Percentiles rank a stretch among this genome's conserved stretches.
Conservation (phyloP, 257 asterid species). For the Forsythia suspensa region DNA sequence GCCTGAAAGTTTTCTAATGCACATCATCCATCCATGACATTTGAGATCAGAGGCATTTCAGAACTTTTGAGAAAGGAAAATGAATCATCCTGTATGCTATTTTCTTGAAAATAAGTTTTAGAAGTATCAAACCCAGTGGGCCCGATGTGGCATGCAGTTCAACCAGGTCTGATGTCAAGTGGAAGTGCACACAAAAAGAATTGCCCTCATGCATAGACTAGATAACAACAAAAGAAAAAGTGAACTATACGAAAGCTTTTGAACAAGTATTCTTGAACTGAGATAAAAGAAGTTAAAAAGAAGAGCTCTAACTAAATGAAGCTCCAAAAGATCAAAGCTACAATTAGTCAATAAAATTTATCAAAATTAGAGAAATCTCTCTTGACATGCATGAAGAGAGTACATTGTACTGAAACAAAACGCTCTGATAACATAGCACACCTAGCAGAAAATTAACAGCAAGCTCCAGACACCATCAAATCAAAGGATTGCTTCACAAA, state of each 20-base stretch:
- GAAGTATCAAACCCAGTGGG: not conserved
- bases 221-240: not conserved
- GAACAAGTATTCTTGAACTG: not conserved
- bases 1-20: no score
- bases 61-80: not conserved
- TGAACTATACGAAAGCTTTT: not conserved
- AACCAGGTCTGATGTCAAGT: not conserved
- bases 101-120: not conserved
- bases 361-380: conserved; percentile 8
- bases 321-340: conserved; percentile 6
- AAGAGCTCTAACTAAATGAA: conserved; percentile 5
- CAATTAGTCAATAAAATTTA: conserved; percentile 13
- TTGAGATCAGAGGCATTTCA: not conserved
- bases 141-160: not conserved
- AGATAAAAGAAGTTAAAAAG: not conserved
- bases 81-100: not conserved
- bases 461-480: conserved; percentile 23
- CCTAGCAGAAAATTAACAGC: conserved; percentile 24
- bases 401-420: conserved; percentile 14
- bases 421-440: conserved; percentile 21
- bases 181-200: conserved; percentile 9
- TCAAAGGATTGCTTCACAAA: conserved; percentile 42
- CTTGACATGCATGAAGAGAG: conserved; percentile 1
- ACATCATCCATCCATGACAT: not conserved
- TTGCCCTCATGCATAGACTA: not conserved